phyloP scores from a whole-genome alignment of 2,329 filamentous ascomycete species.

The Pseudogymnoascus sp. region DNA sequence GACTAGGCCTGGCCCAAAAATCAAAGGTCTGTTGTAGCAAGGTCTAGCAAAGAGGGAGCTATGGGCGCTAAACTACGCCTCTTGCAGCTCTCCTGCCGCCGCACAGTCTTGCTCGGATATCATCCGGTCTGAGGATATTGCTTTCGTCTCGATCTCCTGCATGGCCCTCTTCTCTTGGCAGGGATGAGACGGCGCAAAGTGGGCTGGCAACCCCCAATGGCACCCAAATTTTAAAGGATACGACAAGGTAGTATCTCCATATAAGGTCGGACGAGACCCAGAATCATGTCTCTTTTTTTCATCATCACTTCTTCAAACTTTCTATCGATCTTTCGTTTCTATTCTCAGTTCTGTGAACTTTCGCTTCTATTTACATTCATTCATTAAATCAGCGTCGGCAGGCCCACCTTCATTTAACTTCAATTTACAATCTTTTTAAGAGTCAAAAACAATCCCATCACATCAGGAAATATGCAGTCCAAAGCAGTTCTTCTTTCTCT shows the following conservation, averaged over 20 bases:
- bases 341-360: conserved; percentile 28
- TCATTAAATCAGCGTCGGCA: conserved; percentile 18
- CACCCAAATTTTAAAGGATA: background rate
- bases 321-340: conserved; percentile 19
- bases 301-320: conserved; percentile 13
- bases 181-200: background rate
- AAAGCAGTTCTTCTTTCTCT: conserved; percentile 20
- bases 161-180: background rate
- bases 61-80: background rate
- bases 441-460: background rate
- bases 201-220: background rate
- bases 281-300: conserved; percentile 12
- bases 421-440: conserved; percentile 7
- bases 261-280: conserved; percentile 4
- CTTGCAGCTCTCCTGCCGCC: background rate
- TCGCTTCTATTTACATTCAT: conserved; percentile 21
- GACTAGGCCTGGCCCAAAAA: background rate
- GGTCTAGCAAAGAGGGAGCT: background rate
- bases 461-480: conserved; percentile 21
- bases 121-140: background rate
- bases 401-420: conserved; percentile 16
- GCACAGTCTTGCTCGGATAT: background rate
- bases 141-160: background rate
- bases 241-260: background rate
- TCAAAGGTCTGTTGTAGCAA: background rate